Percentiles rank a stretch among this genome's conserved stretches.
These are phyloP conservation scores for Fusarium anthophilum DNA, from an alignment of 2,329 filamentous ascomycete genomes.

Conservation along the genomic window DNA sequence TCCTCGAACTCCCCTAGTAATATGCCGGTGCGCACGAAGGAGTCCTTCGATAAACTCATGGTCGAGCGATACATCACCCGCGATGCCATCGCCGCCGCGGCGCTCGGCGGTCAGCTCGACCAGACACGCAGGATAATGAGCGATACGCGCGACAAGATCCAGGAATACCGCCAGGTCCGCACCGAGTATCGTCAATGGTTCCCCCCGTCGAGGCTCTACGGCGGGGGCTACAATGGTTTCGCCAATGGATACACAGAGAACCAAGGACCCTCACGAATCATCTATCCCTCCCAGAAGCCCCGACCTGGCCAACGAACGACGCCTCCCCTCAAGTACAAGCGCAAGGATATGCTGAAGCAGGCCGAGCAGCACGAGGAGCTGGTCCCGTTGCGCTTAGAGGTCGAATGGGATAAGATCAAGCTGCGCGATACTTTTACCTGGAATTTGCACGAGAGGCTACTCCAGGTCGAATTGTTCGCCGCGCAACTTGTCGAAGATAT, in stretches of 20 bases:
- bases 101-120: constrained; percentile 61
- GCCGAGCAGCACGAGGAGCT: constrained; percentile 92
- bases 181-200: constrained; percentile 65
- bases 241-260: constrained; percentile 86
- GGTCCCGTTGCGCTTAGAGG: constrained; percentile 89
- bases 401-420: constrained; percentile 95
- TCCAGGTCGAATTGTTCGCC: constrained; percentile 83
- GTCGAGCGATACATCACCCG: constrained; percentile 64
- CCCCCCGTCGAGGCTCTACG: constrained; percentile 68
- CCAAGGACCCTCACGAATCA: constrained; percentile 71
- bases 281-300: constrained; percentile 83
- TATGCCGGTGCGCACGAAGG: constrained; percentile 62
- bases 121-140: constrained; percentile 66
- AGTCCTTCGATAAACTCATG: constrained; percentile 62
- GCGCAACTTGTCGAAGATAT: constrained; percentile 93
- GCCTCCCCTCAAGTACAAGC: constrained; percentile 75
- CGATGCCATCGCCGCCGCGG: constrained; percentile 64
- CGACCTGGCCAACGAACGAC: constrained; percentile 81
- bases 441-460: constrained; percentile 92
- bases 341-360: constrained; percentile 84
- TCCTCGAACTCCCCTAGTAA: constrained; percentile 34
- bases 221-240: constrained; percentile 84
- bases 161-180: constrained; percentile 73
- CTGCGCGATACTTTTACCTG: constrained; percentile 97
- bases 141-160: constrained; percentile 72